Evolutionary conservation across 148 eudicot genomes (phyloP), one percentile per base, ranked within the genome.

Genomic region (Limonium bicolor): DNA sequence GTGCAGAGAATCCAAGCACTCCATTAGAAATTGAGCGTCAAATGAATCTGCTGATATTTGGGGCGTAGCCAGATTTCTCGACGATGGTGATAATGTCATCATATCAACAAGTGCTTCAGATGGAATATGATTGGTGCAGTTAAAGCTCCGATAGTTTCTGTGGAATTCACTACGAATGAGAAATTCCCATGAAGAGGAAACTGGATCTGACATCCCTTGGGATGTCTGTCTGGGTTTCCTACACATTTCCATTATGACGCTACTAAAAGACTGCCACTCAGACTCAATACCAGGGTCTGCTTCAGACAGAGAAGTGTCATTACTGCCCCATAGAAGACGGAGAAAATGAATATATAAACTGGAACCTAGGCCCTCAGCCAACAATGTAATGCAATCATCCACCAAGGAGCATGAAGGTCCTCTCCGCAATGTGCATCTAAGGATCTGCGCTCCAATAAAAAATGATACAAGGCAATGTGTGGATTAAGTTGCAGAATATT

Each of bases 351-450:
- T 85, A 50, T 81, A 85, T 23, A 67, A 71, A 33, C 56, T 34
- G 37, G 67, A 58, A 36, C 60, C 62, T 27, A 92, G 85, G 55
- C 95, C 99, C 64, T 76, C 86, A 36, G 94, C 72, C 90, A 92
- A 64, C 22, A 83, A 85, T 36, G 68, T 50, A 21, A 81, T 73
- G 66, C 99, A 92, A 54, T 92, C 99, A 81, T 73, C 65, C 18
- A 71, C 61, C 61, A 92, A 64, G 41, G 90, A 85, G 26, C 90
- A 81, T 20, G 95, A 78, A 36, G 95, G 95, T 56, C 73, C 65
- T 65, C 82, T 72, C 26, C 80, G 80, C 48, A 85, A 53, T 37
- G 78, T 63, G 64, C 95, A 82, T 72, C 99, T 78, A 58, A 73
- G 67, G 48, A 72, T 74, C 99, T 92, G 71, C 20, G 10, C n/a